Evolutionary conservation across 2,329 filamentous ascomycete species (phyloP), one percentile per base, ranked within the genome.

Genomic region (Stagonosporopsis cucurbitacearum): DNA sequence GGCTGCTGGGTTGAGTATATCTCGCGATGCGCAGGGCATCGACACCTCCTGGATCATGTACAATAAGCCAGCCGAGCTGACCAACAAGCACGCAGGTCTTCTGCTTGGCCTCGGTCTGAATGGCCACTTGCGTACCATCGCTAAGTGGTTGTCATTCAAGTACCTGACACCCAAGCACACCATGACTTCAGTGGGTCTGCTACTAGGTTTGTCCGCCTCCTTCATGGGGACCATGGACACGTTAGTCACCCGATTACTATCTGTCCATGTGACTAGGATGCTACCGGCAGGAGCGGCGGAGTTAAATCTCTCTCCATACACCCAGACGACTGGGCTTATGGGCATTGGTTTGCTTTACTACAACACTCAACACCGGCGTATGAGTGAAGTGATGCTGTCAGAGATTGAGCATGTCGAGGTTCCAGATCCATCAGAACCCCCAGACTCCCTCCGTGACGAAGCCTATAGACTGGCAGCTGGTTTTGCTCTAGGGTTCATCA

Each of bases 31-130:
- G 3, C 92, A 92, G 69, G 94, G 94, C 4, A 98, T 99, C 60
- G 95, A 99, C 71, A 97, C 93, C 0, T 98, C 94, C 0, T 99
- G 96, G 96, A 97, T 99, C 64, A 84, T 97, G 30, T 99, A 96
- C 82, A 99, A 99, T 79, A 97, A 96, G 72, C 94, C 95, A 0
- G 84, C 87, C 33, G 95, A 99, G 49, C 82, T 97, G 13, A 97
- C 90, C 60, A 97, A 98, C 71, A 86, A 95, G n/a, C 95, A 99
- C 74, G 96, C 95, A 26, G 95, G 95, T 0, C 95, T 99, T 61
- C 78, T 99, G 39, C 82, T 99, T 0, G 95, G 92, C 4, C 82
- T 99, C 4, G 95, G 95, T 3, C 80, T 99, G 22, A 97, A 97
- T 66, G 96, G 95, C 0, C 96, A 99, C 77, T 80, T 99, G n/a